Evolutionary conservation across 192 early-diverging fungal species (phyloP).

Genomic region (Coemansia brasiliensis): DNA sequence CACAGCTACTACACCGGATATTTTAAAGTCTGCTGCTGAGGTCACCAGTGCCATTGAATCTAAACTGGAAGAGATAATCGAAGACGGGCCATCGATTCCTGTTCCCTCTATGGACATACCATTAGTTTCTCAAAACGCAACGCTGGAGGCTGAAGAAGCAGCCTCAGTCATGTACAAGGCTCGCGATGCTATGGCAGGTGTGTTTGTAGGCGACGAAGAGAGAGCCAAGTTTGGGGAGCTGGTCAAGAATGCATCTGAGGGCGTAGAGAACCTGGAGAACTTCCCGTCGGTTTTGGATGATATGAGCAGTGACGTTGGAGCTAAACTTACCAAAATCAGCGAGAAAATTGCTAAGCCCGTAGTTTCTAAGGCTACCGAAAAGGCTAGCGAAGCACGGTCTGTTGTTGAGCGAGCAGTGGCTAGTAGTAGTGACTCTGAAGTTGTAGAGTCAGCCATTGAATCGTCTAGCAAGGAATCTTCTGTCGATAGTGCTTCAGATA

Average conservation of each 20-base stretch:
- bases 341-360: constrained; percentile 1
- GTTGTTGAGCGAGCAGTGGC: constrained; percentile 5
- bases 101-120: constrained; percentile 3
- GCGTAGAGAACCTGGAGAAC: constrained; percentile 30
- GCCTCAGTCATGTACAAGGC: constrained; percentile 41
- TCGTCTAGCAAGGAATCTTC: not conserved
- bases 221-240: constrained; percentile 33
- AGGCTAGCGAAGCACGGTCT: constrained; percentile 4
- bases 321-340: too few species aligned
- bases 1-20: not conserved
- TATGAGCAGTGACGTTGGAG: constrained; percentile 9
- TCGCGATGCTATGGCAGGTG: constrained; percentile 43
- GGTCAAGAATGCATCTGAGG: constrained; percentile 29
- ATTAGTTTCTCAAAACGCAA: not conserved
- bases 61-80: constrained; percentile 5
- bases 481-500: not conserved
- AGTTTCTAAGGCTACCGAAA: constrained; percentile 5
- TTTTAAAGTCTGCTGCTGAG: not conserved
- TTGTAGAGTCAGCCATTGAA: not conserved
- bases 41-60: not conserved
- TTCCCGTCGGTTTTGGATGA: constrained; percentile 41
- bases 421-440: not conserved
- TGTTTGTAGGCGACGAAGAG: constrained; percentile 27
- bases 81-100: constrained; percentile 2
- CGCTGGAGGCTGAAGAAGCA: constrained; percentile 30